phyloP scores from a whole-genome alignment of 2,329 filamentous ascomycete genomes.

The Aspergillus niger region DNA sequence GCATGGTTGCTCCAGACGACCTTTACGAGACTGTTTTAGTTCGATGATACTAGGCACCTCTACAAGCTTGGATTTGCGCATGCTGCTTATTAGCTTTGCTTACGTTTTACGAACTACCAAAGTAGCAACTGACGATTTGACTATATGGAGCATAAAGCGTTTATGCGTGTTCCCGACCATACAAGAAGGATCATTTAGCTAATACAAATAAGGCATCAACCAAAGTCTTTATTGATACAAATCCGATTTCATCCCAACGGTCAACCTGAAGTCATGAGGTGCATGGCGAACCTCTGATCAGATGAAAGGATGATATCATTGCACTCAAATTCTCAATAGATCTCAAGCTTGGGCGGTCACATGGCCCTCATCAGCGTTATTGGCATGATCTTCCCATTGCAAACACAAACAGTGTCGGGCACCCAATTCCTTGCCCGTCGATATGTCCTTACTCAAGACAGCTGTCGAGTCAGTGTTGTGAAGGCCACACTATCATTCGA shows the following conservation, averaged over 20 bases:
- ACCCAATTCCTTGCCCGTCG: neutral
- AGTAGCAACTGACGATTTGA: neutral
- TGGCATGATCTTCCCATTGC: neutral
- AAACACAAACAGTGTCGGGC: neutral
- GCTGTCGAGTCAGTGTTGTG: neutral
- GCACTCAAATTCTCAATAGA: neutral
- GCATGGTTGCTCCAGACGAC: no score
- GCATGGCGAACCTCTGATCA: neutral
- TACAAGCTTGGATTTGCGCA: neutral
- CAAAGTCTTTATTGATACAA: neutral
- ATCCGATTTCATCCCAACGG: neutral
- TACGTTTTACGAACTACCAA: neutral
- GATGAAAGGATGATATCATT: neutral
- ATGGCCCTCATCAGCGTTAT: neutral
- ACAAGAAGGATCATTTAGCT: conserved; percentile 4
- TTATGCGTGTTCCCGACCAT: neutral
- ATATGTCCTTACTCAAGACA: neutral
- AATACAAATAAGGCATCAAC: neutral
- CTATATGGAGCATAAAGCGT: neutral
- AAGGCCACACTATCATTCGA: neutral
- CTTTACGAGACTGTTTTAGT: no score
- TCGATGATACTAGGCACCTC: neutral
- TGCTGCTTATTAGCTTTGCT: neutral
- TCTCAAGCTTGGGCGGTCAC: neutral
- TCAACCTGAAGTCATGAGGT: neutral